Base-by-base conservation (phyloP, 2,329 filamentous ascomycete genomes). In the Cryphonectria naterciae region DNA sequence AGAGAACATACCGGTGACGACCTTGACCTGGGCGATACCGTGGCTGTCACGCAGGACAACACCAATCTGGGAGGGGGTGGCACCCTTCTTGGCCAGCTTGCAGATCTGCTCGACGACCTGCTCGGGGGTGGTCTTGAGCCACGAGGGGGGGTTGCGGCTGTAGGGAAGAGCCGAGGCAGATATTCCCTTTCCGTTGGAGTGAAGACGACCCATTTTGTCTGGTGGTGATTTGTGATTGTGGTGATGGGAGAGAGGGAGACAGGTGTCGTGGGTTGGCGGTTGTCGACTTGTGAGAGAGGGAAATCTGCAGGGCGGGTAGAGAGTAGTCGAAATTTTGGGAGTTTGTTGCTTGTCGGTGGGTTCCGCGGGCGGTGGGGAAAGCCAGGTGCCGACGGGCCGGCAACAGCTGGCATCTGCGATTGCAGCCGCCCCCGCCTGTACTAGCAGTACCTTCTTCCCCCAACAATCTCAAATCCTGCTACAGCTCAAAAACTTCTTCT, bases 111-210 rank as follows among this genome's bases (percentile, higher is more conserved):
- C 96, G 80, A 97, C 94, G 84, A 99, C 94, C 88, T 97, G 94
- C 81, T 98, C 94, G 82, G 96, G 95, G 79, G 94, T 97, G 87
- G 94, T 97, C 93, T 99, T 99, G 86, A 98, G 89, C 96, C 96
- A 99, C 78, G 95, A 89, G 74, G 96, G 95, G 76, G 94, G 84
- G 79, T 89, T 91, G 87, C 96, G 95, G 78, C 94, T 97, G 92
- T 98, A 99, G 82, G 97, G 96, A 86, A 98, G 87, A 81, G 96
- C 94, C 75, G 94, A 97, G 87, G 93, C 86, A 78, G 94, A 94
- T 87, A 99, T 99, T 86, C 96, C 97, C 93, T 98, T 98, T 88
- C 96, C 95, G 82, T 98, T 97, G 90, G 89, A 93, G 92, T 99
- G 97, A 92, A 98, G 92, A 89, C 95, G 92, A 92, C 95, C 94